Base-by-base conservation (phyloP, 2,329 filamentous ascomycete genomes). In the Fusarium nodosum region DNA sequence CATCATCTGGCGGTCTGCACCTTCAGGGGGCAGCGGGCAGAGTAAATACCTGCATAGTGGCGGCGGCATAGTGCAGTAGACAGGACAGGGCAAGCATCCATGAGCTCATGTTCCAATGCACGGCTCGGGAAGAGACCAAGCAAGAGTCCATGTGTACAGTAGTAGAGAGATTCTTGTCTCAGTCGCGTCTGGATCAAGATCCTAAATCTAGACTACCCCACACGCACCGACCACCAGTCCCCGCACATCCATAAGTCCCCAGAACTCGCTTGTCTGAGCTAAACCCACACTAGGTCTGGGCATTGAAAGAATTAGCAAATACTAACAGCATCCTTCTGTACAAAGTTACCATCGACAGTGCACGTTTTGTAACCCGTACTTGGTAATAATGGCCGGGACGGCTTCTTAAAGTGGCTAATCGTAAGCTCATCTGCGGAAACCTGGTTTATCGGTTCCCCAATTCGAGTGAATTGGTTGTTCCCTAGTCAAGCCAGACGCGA, bases 131-230 rank as follows among this genome's bases (percentile, higher is more conserved):
- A 12, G 16, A 36, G 30, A 26, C 18, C 20, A 30, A 45, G 60
- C n/a, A 30, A 45, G 60, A 59, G 56, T 60, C 64, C 57, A 70
- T 60, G 56, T 52, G 63, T 51, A 63, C 22, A 34, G 31, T 64
- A 30, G 45, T 30, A 58, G 42, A 58, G 59, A 39, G 28, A 26
- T 41, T 46, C 48, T 38, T 38, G 28, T 44, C 36, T 57, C 36
- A 57, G 47, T 51, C 60, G 31, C 61, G 53, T 26, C 54, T 65
- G 62, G 53, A 39, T 54, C 44, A 36, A 73, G 61, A 67, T 66
- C 68, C 65, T 53, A 67, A 58, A 56, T 57, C 64, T 73, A 58
- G 51, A 59, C 64, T 74, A 72, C 72, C 72, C 72, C 72, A 74
- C 72, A 74, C 60, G 67, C 64, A 69, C 61, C 46, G 62, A 57